phyloP scores from a whole-genome alignment of 2,329 filamentous ascomycete species.

The Pezicula carpinea region DNA sequence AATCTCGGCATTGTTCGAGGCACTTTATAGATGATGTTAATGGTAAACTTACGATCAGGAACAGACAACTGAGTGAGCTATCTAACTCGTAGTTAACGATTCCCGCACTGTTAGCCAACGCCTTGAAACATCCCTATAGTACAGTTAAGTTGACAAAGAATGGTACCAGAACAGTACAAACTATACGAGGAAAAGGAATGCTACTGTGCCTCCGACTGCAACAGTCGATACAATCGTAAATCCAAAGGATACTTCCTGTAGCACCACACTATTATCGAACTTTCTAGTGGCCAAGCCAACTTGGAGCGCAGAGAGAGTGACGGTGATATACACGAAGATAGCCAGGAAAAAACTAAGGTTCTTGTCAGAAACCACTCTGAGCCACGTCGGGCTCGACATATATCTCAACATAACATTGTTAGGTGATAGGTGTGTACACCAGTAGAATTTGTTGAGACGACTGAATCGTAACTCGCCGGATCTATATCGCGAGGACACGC shows the following conservation, averaged over 20 bases:
- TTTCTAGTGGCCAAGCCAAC: constrained; percentile 35
- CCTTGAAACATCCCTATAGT: constrained; percentile 3
- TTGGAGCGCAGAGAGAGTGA: constrained; percentile 46
- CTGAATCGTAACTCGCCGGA: constrained; percentile 32
- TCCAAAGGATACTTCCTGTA: constrained; percentile 10
- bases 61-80: too few species aligned
- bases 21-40: too few species aligned
- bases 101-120: too few species aligned
- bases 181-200: constrained; percentile 7
- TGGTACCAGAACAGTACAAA: constrained; percentile 9
- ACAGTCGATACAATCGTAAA: constrained; percentile 10
- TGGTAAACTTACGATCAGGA: too few species aligned
- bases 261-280: background rate
- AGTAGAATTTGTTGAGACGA: constrained; percentile 25
- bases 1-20: too few species aligned
- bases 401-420: constrained; percentile 10
- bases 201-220: constrained; percentile 2
- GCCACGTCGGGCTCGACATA: constrained; percentile 24
- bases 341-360: constrained; percentile 39
- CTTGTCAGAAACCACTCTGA: constrained; percentile 37
- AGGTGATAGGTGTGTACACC: constrained; percentile 1
- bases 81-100: too few species aligned
- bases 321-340: constrained; percentile 36
- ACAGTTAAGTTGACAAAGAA: constrained; percentile 6
- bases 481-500: constrained; percentile 23